Conservation (phyloP, 768 basidiomycete species). For the Podaxis sp. region DNA sequence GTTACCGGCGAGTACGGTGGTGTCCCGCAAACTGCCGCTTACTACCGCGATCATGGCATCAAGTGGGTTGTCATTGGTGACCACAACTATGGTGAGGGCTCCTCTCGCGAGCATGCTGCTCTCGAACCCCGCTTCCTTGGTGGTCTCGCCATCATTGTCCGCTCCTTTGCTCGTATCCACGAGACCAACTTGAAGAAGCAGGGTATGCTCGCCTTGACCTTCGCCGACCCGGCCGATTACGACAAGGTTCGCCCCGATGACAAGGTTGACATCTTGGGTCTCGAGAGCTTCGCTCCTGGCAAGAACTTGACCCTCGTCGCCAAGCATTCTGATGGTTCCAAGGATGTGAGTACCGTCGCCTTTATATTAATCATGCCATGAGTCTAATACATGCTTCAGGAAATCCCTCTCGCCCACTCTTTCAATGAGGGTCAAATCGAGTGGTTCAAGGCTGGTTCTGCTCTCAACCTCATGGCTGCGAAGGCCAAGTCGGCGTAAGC, state of each 20-base stretch:
- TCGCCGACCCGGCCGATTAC: constrained; percentile 89
- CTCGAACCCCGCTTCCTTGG: constrained; percentile 95
- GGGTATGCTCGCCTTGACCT: constrained; percentile 96
- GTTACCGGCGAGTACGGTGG: constrained; percentile 79
- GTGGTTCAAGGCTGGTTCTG: constrained; percentile 98
- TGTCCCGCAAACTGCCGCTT: constrained; percentile 81
- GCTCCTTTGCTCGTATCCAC: constrained; percentile 97
- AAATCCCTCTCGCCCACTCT: constrained; percentile 80
- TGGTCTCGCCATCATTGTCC: constrained; percentile 91
- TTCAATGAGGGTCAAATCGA: constrained; percentile 97
- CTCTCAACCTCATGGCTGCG: constrained; percentile 82
- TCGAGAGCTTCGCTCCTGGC: constrained; percentile 86
- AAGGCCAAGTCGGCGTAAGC: constrained; percentile 39
- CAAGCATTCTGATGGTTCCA: constrained; percentile 79
- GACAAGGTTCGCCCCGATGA: constrained; percentile 87
- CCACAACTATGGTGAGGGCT: constrained; percentile 96
- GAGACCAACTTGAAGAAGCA: constrained; percentile 99
- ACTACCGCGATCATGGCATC: constrained; percentile 85
- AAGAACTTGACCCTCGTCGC: constrained; percentile 81
- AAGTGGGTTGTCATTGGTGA: constrained; percentile 98
- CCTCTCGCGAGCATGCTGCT: constrained; percentile 96
- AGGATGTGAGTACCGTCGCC: constrained; percentile 42
- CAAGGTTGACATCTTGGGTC: constrained; percentile 83
- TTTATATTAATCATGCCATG: background rate
- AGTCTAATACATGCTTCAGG: constrained; percentile 24